Conservation (phyloP, 305 asterid species). For the Solanum hybrid region DNA sequence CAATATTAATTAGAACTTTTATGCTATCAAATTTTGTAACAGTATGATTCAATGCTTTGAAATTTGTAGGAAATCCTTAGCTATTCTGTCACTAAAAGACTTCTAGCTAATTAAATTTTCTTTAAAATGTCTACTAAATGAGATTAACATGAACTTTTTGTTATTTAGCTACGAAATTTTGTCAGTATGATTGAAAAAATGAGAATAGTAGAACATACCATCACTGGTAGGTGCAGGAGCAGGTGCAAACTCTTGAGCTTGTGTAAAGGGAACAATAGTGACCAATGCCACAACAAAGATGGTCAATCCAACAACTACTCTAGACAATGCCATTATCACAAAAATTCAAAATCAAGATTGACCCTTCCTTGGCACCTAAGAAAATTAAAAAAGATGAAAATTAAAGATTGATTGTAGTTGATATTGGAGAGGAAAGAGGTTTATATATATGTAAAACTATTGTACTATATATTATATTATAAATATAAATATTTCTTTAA, state of each 20-base stretch:
- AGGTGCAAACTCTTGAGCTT: conserved; percentile 27
- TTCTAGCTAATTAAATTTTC: background rate
- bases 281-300: background rate
- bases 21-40: background rate
- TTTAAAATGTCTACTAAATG: background rate
- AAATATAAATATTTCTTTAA: background rate
- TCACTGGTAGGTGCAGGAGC: conserved; percentile 51
- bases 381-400: background rate
- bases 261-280: background rate
- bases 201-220: conserved; percentile 18
- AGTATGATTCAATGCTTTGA: background rate
- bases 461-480: background rate
- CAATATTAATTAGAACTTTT: background rate
- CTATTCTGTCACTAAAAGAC: background rate
- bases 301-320: background rate
- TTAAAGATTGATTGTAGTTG: background rate
- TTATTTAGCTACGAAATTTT: background rate
- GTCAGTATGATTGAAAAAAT: background rate
- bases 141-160: background rate
- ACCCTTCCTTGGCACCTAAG: background rate
- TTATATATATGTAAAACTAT: background rate
- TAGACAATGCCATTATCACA: background rate
- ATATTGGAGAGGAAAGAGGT: background rate
- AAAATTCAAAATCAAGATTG: background rate
- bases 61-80: background rate